Evolutionary conservation across 345 rosid species (phyloP).

Genomic region (Rhodamnia rubescens): DNA sequence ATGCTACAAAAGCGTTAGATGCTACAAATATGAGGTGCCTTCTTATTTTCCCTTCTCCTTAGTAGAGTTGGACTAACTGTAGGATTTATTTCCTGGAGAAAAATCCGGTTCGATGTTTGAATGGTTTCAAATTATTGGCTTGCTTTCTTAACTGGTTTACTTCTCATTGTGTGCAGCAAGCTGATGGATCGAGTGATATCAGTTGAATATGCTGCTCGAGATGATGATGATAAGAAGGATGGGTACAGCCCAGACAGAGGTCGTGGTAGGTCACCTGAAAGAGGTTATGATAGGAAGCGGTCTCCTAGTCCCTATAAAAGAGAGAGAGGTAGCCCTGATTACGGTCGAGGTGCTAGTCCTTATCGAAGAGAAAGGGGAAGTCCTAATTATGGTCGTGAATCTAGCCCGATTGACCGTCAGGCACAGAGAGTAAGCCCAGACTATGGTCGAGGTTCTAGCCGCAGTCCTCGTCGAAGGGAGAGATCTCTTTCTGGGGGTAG

Average conservation of each 20-base stretch:
- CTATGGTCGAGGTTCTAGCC: conserved; percentile 32
- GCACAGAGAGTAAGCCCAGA: conserved; percentile 56
- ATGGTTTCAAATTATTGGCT: background rate
- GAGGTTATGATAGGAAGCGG: conserved; percentile 45
- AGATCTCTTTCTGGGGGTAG: conserved; percentile 33
- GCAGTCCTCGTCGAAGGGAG: conserved; percentile 32
- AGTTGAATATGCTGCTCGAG: conserved; percentile 88
- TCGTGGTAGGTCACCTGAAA: conserved; percentile 68
- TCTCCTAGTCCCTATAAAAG: conserved; percentile 79
- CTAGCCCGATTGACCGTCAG: conserved; percentile 45
- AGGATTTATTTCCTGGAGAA: background rate
- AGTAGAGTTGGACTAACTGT: background rate
- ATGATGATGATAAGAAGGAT: conserved; percentile 66
- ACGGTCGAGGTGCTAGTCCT: conserved; percentile 68
- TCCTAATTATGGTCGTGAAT: conserved; percentile 69
- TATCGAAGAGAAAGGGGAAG: conserved; percentile 58
- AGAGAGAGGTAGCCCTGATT: conserved; percentile 88
- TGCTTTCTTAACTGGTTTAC: background rate
- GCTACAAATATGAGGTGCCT: conserved; percentile 66
- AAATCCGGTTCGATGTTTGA: background rate
- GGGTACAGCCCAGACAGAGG: conserved; percentile 68
- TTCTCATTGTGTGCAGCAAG: conserved; percentile 45
- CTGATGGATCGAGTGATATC: conserved; percentile 78
- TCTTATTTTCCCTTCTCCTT: background rate
- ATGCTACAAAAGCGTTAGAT: conserved; percentile 79